phyloP scores from a whole-genome alignment of 805 yeast genomes.

The Lipomyces yamadae region DNA sequence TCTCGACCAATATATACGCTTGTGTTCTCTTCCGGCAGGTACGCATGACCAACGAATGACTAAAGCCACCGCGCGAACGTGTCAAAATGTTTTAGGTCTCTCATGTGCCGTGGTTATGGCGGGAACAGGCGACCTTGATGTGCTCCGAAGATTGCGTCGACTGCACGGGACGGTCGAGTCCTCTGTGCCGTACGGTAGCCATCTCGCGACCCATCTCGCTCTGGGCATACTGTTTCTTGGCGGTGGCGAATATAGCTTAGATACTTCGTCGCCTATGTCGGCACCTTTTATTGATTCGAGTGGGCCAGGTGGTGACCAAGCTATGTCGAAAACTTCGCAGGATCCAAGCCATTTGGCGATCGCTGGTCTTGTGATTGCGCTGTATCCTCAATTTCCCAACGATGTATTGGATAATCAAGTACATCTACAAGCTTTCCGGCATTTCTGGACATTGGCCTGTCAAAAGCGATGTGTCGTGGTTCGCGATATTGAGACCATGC shows the following conservation, averaged over 20 bases:
- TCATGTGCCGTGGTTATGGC: constrained; percentile 80
- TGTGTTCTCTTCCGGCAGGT: constrained; percentile 51
- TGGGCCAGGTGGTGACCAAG: background rate
- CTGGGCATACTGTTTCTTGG: constrained; percentile 88
- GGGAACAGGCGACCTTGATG: constrained; percentile 85
- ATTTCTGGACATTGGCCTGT: constrained; percentile 86
- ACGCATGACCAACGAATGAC: constrained; percentile 66
- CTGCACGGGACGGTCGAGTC: constrained; percentile 59
- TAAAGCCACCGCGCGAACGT: constrained; percentile 56
- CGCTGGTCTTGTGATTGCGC: constrained; percentile 71
- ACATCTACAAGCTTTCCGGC: constrained; percentile 82
- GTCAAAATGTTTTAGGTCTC: constrained; percentile 64
- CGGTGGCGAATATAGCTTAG: constrained; percentile 87
- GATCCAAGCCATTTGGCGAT: constrained; percentile 55
- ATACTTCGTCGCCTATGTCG: constrained; percentile 47
- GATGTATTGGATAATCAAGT: constrained; percentile 53
- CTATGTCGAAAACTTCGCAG: background rate
- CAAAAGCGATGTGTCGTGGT: constrained; percentile 81
- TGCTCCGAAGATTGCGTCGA: constrained; percentile 71
- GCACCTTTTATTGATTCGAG: background rate
- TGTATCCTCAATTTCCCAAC: constrained; percentile 74
- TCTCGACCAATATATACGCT: constrained; percentile 56
- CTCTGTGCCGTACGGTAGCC: constrained; percentile 63
- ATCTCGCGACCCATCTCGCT: constrained; percentile 77
- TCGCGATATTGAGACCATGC: constrained; percentile 66